Evolutionary conservation across 768 basidiomycete genomes (phyloP), one percentile per base, ranked within the genome.

Genomic region (Gautieria morchelliformis): DNA sequence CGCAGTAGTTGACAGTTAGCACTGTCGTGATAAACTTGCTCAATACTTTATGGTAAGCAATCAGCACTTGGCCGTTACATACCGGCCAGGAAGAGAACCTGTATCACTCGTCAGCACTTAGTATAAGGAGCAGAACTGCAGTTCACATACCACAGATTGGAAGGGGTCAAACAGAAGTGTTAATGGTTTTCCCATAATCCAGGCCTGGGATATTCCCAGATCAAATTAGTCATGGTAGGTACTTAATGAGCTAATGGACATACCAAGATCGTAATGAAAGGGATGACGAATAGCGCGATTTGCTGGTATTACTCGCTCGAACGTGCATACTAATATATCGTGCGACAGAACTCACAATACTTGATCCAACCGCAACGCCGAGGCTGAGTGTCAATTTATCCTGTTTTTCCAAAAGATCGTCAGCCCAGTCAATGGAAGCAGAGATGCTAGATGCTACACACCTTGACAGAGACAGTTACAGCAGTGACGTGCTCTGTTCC

Each of bases 101-200:
- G 19, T 32, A 75, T 64, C 15, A 78, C 68, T 77, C 57, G 80
- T 75, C 41, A 81, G 73, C n/a, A 41, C 4, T 8, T 44, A 44
- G 39, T 10, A 40, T 35, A 27, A 54, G 2, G 15, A 22, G 1
- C 22, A 4, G 2, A 44, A 15, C 19, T 61, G 12, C 65, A 64
- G 20, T 66, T 58, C 59, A 51, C 75, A 63, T 42, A 83, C 82
- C 46, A 94, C 73, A 1, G 87, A 86, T 72, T 94, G 89, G 66
- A 87, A 93, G 2, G 91, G 88, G 67, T 95, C 93, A 64, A 95
- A 94, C 37, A 93, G 75, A 55, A 94, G 73, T 15, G 83, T 84
- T 53, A 89, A 66, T 10, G 89, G 87, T 65, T 91, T 93, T 54
- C 83, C 84, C 50, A 93, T 72, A 22, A 80, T 79, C 93, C 92